These are phyloP conservation scores for Kwoniella heveanensis DNA, from an alignment of 768 basidiomycete genomes.

Conservation along the genomic window DNA sequence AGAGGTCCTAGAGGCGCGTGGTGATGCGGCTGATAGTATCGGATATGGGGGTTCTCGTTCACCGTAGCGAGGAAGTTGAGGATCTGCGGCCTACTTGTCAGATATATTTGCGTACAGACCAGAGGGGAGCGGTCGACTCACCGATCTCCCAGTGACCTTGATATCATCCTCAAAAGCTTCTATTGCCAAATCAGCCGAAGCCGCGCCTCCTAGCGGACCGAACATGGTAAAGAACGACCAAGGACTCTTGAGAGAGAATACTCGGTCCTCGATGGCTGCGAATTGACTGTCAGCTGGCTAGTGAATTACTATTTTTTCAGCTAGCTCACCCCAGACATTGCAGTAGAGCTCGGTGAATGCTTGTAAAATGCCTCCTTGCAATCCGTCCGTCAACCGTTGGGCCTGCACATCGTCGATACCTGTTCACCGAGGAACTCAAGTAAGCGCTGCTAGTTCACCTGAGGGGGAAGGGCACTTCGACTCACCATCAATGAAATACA, in stretches of 20 bases:
- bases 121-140: constrained; percentile 28
- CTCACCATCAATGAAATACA: constrained; percentile 91
- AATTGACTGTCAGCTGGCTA: neutral
- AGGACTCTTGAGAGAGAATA: constrained; percentile 77
- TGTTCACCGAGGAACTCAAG: constrained; percentile 46
- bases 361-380: constrained; percentile 76
- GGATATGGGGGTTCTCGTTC: constrained; percentile 87
- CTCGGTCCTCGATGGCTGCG: constrained; percentile 79
- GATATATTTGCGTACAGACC: constrained; percentile 3
- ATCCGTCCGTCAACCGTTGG: constrained; percentile 69
- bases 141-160: constrained; percentile 61
- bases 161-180: constrained; percentile 86
- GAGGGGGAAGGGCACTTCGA: too few relatives aligned
- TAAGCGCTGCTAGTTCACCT: constrained; percentile 11
- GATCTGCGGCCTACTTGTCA: constrained; percentile 60
- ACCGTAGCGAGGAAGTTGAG: constrained; percentile 84
- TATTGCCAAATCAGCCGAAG: constrained; percentile 68
- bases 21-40: constrained; percentile 83
- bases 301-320: too few relatives aligned
- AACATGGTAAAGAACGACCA: constrained; percentile 84
- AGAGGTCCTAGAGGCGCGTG: constrained; percentile 84
- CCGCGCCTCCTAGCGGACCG: constrained; percentile 74
- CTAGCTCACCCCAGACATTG: constrained; percentile 82
- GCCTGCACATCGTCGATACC: constrained; percentile 79
- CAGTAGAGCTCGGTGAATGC: constrained; percentile 82